Base-by-base conservation (phyloP, 176 grass and related monocot genomes). In the Oryza coarctata region DNA sequence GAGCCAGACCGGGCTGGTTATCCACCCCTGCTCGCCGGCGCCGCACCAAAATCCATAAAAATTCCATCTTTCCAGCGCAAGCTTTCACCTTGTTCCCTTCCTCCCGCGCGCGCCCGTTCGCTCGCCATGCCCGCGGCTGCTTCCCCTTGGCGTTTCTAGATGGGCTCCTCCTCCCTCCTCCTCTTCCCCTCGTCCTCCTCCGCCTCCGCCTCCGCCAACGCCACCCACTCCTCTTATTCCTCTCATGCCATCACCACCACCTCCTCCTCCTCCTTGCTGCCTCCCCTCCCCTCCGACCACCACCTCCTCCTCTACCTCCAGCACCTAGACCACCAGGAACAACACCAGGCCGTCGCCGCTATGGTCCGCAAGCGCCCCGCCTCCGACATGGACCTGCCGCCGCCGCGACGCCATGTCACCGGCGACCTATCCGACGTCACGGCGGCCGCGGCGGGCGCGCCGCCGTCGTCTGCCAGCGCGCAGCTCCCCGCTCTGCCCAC, bases 281-380 rank as follows among this genome's bases (percentile, higher is more conserved):
- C 82, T 61, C 85, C 82, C 52, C 81, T 77, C 68, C 74, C 85
- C 32, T 45, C 55, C 34, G 14, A 13, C 6, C 38, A 82, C 11
- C 29, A 71, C 35, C 66, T 80, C 26, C 65, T 81, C 6, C 83
- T 87, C 61, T 80, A 81, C 30, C 85, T 90, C 34, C 57, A 87
- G 36, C 83, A 80, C 29, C 82, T 88, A 66, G 89, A 94, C 70
- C 82, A 88, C 2, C 79, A 84, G 9, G 23, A 87, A 0, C 13
- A 75, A 4, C 40, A 76, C 12, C 35, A 36, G 75, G 60, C 82
- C 65, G 44, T 14, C 38, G 50, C 79, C 41, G 63, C 65, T 64
- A 97, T 97, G 92, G 92, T 94, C 78, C 87, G 95, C 60, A 98
- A 98, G 92, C 85, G 95, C 71, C 95, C 88, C 0, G 88, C 92